Evolutionary conservation across 2,329 filamentous ascomycete species (phyloP).

Genomic region (Pseudogymnoascus sp.): DNA sequence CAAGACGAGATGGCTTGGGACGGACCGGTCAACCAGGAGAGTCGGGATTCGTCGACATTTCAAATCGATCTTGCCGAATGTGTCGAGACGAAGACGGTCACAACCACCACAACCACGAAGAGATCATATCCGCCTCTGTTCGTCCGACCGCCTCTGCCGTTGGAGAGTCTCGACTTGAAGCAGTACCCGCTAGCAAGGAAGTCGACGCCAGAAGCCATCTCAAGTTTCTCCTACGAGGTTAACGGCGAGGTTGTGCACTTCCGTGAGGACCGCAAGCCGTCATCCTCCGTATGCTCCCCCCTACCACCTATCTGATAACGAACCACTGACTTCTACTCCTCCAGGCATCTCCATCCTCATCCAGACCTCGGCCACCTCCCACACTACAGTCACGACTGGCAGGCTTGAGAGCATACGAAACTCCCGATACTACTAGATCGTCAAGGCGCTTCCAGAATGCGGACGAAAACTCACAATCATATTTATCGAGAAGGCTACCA

Average conservation of each 20-base stretch:
- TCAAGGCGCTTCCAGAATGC: background rate
- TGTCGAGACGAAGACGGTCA: slow-evolving; percentile 66
- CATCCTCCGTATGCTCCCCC: background rate
- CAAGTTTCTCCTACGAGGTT: slow-evolving; percentile 68
- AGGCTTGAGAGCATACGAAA: background rate
- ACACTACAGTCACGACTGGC: background rate
- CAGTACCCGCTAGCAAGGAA: slow-evolving; percentile 82
- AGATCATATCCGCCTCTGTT: slow-evolving; percentile 77
- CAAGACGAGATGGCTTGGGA: background rate
- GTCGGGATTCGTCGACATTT: slow-evolving; percentile 22
- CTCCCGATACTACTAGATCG: slow-evolving; percentile 1
- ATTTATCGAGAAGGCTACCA: background rate
- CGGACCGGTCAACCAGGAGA: background rate
- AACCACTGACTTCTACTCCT: background rate
- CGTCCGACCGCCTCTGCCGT: slow-evolving; percentile 56
- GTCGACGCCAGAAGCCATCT: slow-evolving; percentile 72
- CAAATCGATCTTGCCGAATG: slow-evolving; percentile 53
- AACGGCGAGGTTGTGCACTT: slow-evolving; percentile 55
- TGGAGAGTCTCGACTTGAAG: slow-evolving; percentile 72
- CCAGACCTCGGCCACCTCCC: background rate
- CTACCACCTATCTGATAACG: background rate
- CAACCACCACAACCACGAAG: slow-evolving; percentile 86
- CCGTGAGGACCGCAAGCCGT: slow-evolving; percentile 47
- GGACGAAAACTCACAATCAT: background rate
- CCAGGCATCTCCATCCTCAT: background rate